phyloP scores from a whole-genome alignment of 2,329 filamentous ascomycete genomes.

The Pseudogymnoascus sp. region DNA sequence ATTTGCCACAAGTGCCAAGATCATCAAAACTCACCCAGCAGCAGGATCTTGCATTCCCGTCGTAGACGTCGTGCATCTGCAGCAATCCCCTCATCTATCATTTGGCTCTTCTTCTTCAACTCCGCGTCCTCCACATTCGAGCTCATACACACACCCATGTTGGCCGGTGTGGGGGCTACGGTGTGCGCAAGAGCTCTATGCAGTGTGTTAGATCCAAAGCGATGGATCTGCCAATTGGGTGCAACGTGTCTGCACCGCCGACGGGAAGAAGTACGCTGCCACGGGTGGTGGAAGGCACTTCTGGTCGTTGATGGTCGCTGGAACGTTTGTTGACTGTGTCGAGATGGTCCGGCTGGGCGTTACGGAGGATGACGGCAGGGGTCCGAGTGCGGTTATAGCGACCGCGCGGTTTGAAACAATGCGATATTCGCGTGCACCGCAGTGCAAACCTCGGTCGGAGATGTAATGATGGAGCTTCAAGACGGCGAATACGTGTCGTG shows the following conservation, averaged over 20 bases:
- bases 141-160: slow-evolving; percentile 93
- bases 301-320: background rate
- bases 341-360: background rate
- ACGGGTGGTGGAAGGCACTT: slow-evolving; percentile 3
- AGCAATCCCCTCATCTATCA: slow-evolving; percentile 87
- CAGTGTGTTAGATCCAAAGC: background rate
- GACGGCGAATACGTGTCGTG: background rate
- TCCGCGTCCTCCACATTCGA: slow-evolving; percentile 72
- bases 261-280: slow-evolving; percentile 3
- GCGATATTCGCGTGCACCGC: slow-evolving; percentile 5
- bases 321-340: background rate
- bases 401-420: slow-evolving; percentile 5
- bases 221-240: slow-evolving; percentile 4
- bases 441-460: background rate
- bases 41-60: slow-evolving; percentile 96
- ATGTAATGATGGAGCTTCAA: background rate
- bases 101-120: slow-evolving; percentile 92
- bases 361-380: slow-evolving; percentile 7
- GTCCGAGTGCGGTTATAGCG: slow-evolving; percentile 3
- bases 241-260: slow-evolving; percentile 3
- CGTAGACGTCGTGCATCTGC: slow-evolving; percentile 89
- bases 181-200: background rate
- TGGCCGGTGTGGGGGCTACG: slow-evolving; percentile 23
- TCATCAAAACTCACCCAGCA: slow-evolving; percentile 61
- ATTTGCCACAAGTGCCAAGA: slow-evolving; percentile 17